phyloP scores from a whole-genome alignment of 805 yeast species.

The Starmera quercuum region DNA sequence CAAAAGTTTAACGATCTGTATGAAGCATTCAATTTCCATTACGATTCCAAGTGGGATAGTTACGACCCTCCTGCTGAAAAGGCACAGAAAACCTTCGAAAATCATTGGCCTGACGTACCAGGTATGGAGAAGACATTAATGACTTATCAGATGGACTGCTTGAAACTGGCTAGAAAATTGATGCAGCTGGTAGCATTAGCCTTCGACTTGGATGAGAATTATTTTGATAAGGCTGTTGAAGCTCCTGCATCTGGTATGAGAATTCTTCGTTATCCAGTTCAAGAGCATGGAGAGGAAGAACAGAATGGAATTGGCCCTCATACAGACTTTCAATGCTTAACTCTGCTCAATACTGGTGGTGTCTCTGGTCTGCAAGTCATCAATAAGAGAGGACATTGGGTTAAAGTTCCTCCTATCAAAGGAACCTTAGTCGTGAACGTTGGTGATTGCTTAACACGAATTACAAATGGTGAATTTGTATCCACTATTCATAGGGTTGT shows the following conservation, averaged over 20 bases:
- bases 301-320: constrained; percentile 32
- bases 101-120: constrained; percentile 22
- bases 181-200: constrained; percentile 22
- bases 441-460: constrained; percentile 30
- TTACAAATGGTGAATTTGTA: constrained; percentile 28
- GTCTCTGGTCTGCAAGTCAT: constrained; percentile 32
- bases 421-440: constrained; percentile 29
- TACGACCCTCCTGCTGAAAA: constrained; percentile 10
- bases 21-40: constrained; percentile 27
- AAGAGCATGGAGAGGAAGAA: constrained; percentile 18
- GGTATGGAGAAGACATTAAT: constrained; percentile 16
- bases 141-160: constrained; percentile 15
- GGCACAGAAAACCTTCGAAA: constrained; percentile 17
- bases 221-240: constrained; percentile 16
- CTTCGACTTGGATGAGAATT: constrained; percentile 21
- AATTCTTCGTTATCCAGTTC: constrained; percentile 26
- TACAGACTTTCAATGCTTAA: constrained; percentile 29
- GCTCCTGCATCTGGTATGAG: constrained; percentile 23
- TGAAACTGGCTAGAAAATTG: constrained; percentile 18
- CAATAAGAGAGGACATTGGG: constrained; percentile 22
- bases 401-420: constrained; percentile 26
- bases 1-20: constrained; percentile 20
- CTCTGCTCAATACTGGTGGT: constrained; percentile 26
- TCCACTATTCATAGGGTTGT: constrained; percentile 34
- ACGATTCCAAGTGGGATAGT: constrained; percentile 17